Evolutionary conservation across 176 grass and related monocot species (phyloP).

Genomic region (Hordeum marinum): DNA sequence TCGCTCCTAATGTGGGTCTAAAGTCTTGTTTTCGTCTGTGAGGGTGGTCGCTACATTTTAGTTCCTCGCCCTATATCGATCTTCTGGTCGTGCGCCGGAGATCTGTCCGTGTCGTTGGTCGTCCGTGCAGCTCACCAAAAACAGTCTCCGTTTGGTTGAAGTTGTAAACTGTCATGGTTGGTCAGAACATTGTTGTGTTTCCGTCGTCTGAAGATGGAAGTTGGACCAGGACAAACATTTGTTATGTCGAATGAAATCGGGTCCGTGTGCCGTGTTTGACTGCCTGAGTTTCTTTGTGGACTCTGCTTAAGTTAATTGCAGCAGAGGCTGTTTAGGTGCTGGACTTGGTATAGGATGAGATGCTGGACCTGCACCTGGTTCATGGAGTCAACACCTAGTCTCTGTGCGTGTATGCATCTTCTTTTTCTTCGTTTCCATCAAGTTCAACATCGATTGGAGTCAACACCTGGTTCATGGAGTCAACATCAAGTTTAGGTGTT

Average conservation of each 20-base stretch:
- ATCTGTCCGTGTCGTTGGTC: too few relatives aligned
- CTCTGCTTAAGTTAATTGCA: neutral
- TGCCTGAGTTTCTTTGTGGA: neutral
- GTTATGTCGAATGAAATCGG: neutral
- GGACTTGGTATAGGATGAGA: neutral
- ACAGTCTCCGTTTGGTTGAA: neutral
- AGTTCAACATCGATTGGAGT: neutral
- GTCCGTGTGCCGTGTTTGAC: neutral
- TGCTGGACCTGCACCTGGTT: neutral
- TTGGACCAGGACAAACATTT: neutral
- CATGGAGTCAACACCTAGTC: neutral
- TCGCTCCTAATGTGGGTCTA: too few relatives aligned
- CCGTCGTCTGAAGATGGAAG: neutral
- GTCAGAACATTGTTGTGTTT: neutral
- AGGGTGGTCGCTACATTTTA: too few relatives aligned
- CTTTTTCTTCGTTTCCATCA: too few relatives aligned
- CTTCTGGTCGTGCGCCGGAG: too few relatives aligned
- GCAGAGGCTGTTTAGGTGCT: neutral
- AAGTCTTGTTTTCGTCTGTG: too few relatives aligned
- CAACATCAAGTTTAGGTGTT: too few relatives aligned
- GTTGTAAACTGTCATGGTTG: neutral
- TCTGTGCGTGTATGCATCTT: neutral
- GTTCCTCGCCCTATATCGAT: too few relatives aligned
- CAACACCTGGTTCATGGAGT: too few relatives aligned
- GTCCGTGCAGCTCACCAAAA: too few relatives aligned